Base-by-base conservation (phyloP, 176 grass and related monocot species). In the Aegilops tauschii region DNA sequence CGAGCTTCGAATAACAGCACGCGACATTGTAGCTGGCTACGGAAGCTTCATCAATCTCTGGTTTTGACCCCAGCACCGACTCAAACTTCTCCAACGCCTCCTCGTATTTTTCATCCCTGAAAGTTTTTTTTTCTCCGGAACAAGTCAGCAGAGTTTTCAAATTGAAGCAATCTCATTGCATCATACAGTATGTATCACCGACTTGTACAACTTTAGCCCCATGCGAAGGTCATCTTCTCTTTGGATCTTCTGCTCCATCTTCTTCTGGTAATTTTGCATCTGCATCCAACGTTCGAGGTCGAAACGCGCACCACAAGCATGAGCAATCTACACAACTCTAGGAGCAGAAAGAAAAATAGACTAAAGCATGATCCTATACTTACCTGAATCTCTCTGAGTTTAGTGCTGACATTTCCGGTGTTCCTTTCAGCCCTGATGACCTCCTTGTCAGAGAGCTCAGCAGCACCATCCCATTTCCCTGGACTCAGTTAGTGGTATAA, bases 71-170 rank as follows among this genome's bases (percentile, higher is more conserved):
- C 27, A 99, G 56, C 52, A 99, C 92, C 12, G 94, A 90, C 87
- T 99, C 97, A 12, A 99, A 99, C 84, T 99, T 99, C 42, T 94
- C 97, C 87, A 99, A 87, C 5, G 94, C 94, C 36, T 94, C 97
- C 87, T 99, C 92, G 61, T 94, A 96, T 56, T 96, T 96, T 27
- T 84, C 97, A 10, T 65, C 78, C 61, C 85, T 82, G 35, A 31
- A 69, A 4, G 61, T 88, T 52, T 76, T 36, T 12, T 47, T 70
- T 70, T 39, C 30, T 65, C 45, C 12, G 4, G 27, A 67, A 71
- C 4, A 63, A 30, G 5, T 31, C 28, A 49, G 62, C 1, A 32
- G 17, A 56, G 65, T 83, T 78, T 72, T 72, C n/a, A 87, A 45
- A 54, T 8, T 74, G 61, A 76, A 88, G 59, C 58, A 79, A 69